Evolutionary conservation across 805 yeast species (phyloP).

Genomic region (Lachancea waltii): DNA sequence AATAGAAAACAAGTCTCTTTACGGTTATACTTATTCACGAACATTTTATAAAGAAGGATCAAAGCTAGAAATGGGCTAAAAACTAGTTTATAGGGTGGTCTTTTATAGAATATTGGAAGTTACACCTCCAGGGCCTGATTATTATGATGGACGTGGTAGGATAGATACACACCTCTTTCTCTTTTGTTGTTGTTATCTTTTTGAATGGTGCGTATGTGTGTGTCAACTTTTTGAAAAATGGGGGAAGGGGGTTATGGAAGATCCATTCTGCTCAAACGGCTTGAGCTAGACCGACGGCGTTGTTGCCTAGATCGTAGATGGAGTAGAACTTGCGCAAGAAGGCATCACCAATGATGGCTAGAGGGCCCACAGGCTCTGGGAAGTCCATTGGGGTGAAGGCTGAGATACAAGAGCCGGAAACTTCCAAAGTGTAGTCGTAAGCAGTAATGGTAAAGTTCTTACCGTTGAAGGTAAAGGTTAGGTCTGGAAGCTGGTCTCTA

Average conservation of each 20-base stretch:
- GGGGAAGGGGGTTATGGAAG: too few relatives aligned
- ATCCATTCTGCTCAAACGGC: slow-evolving; percentile 47
- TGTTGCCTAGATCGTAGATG: slow-evolving; percentile 79
- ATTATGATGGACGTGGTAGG: too few relatives aligned
- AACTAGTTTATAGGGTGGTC: too few relatives aligned
- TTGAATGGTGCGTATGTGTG: background rate
- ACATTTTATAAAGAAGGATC: too few relatives aligned
- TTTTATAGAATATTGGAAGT: too few relatives aligned
- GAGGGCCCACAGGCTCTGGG: slow-evolving; percentile 94
- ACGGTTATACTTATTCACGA: too few relatives aligned
- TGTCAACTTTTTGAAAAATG: background rate
- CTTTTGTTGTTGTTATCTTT: background rate
- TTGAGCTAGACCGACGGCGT: slow-evolving; percentile 91
- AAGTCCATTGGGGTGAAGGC: slow-evolving; percentile 96
- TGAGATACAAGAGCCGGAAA: slow-evolving; percentile 91
- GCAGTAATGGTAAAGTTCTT: slow-evolving; percentile 86
- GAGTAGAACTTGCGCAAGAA: slow-evolving; percentile 95
- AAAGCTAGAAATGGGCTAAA: too few relatives aligned
- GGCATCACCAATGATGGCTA: slow-evolving; percentile 95
- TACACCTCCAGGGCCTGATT: too few relatives aligned
- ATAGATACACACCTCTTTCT: too few relatives aligned
- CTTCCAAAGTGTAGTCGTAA: slow-evolving; percentile 89
- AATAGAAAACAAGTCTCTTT: too few relatives aligned
- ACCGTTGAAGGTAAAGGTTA: slow-evolving; percentile 85
- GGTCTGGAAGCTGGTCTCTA: slow-evolving; percentile 81